Percentiles rank a stretch among this genome's conserved stretches.
Evolutionary conservation across 2,329 filamentous ascomycete genomes (phyloP).

Genomic region (Tympanopsis confertula): DNA sequence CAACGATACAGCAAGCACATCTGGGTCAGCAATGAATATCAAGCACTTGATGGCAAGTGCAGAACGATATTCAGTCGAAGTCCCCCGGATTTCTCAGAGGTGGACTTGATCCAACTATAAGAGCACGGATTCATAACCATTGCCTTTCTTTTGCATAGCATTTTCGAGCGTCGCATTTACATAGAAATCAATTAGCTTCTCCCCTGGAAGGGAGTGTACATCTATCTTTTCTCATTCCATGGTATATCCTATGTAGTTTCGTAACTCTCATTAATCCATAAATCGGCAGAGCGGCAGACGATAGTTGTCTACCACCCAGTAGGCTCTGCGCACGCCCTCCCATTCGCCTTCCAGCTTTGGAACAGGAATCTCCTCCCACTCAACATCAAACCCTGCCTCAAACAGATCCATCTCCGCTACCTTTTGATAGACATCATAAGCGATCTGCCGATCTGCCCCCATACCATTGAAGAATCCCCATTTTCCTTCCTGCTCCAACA

Average conservation of each 20-base stretch:
- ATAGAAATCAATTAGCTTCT: too few species aligned
- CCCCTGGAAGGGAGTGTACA: too few species aligned
- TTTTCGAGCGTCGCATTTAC: too few species aligned
- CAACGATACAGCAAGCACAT: slow-evolving; percentile 66
- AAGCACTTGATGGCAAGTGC: slow-evolving; percentile 72
- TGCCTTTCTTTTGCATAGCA: too few species aligned
- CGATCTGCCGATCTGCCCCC: slow-evolving; percentile 22
- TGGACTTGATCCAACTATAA: slow-evolving; percentile 73
- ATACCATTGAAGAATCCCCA: slow-evolving; percentile 23
- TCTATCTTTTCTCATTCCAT: too few species aligned
- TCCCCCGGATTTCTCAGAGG: slow-evolving; percentile 79
- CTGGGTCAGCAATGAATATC: slow-evolving; percentile 90
- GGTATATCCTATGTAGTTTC: too few species aligned
- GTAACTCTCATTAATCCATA: slow-evolving; percentile 1
- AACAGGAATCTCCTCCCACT: slow-evolving; percentile 3
- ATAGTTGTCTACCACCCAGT: slow-evolving; percentile 2
- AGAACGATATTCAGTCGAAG: slow-evolving; percentile 75
- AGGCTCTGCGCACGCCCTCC: slow-evolving; percentile 1
- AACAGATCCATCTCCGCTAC: slow-evolving; percentile 8
- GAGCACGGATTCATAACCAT: too few species aligned
- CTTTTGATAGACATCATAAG: slow-evolving; percentile 23
- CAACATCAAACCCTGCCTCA: slow-evolving; percentile 3
- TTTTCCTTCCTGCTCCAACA: slow-evolving; percentile 16
- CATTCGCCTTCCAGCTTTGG: slow-evolving; percentile 3
- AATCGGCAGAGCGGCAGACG: slow-evolving; percentile 2